Evolutionary conservation across 768 basidiomycete species (phyloP).

Genomic region (Tulasnella sp.): DNA sequence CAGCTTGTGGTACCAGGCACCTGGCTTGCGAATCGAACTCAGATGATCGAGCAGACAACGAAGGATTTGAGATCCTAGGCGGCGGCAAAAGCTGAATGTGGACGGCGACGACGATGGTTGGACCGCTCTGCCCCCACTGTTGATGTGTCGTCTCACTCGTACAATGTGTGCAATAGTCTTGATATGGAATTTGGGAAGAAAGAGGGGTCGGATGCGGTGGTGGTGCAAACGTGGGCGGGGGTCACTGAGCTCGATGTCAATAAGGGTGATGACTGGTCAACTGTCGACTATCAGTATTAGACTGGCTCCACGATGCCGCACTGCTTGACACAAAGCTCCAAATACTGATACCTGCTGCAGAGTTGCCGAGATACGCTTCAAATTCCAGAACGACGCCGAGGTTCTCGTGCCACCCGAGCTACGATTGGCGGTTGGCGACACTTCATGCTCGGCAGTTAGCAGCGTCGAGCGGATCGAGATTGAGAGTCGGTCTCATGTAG

Average conservation of each 20-base stretch:
- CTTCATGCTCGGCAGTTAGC: neutral
- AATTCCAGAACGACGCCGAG: constrained; percentile 5
- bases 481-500: too few relatives aligned
- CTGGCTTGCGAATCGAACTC: neutral
- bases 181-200: neutral
- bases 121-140: neutral
- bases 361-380: neutral
- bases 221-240: constrained; percentile 7
- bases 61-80: neutral
- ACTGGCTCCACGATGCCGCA: neutral
- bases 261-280: neutral
- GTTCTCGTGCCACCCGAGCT: too few relatives aligned
- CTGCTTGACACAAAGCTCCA: constrained; percentile 7
- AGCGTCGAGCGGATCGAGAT: neutral
- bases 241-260: neutral
- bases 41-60: neutral
- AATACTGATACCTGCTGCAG: constrained; percentile 10
- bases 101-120: neutral
- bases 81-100: neutral
- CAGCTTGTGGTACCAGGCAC: neutral
- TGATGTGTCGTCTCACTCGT: neutral
- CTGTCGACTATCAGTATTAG: neutral
- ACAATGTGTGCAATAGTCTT: neutral
- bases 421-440: neutral
- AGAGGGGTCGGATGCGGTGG: neutral